These are phyloP conservation scores for Ustilago nuda DNA, from an alignment of 1,284 basidiomycete species.

Conservation along the genomic window DNA sequence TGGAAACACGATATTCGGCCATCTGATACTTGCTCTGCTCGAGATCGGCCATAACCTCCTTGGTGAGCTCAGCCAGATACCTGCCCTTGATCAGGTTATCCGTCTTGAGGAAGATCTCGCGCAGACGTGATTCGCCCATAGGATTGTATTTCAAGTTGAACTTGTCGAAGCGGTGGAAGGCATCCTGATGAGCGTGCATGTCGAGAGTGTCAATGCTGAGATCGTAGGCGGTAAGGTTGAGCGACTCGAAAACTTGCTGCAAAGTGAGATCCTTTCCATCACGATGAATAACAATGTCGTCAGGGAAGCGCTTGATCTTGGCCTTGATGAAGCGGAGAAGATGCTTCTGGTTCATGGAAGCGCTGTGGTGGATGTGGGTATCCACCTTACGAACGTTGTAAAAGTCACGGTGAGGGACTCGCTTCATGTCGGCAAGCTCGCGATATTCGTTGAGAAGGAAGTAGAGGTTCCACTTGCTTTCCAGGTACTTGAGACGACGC, in stretches of 20 bases:
- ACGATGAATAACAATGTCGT: slow-evolving; percentile 94
- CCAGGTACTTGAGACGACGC: slow-evolving; percentile 88
- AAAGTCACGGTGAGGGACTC: slow-evolving; percentile 81
- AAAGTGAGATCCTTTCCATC: slow-evolving; percentile 91
- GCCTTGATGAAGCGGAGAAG: slow-evolving; percentile 98
- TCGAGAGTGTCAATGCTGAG: slow-evolving; percentile 98
- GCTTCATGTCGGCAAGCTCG: slow-evolving; percentile 97
- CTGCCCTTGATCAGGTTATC: slow-evolving; percentile 82
- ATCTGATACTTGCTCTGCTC: slow-evolving; percentile 97
- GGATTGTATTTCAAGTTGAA: slow-evolving; percentile 80
- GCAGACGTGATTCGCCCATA: slow-evolving; percentile 90
- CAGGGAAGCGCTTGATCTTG: slow-evolving; percentile 86
- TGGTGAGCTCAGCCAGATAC: slow-evolving; percentile 94
- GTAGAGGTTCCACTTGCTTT: slow-evolving; percentile 97
- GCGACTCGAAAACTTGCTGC: slow-evolving; percentile 91
- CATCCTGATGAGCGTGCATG: slow-evolving; percentile 98
- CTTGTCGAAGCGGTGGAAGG: slow-evolving; percentile 94
- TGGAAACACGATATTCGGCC: slow-evolving; percentile 91
- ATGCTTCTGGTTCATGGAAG: slow-evolving; percentile 99
- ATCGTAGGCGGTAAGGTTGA: slow-evolving; percentile 96
- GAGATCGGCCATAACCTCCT: slow-evolving; percentile 94
- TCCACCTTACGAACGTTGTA: slow-evolving; percentile 98
- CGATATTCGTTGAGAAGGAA: slow-evolving; percentile 91
- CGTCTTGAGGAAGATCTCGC: slow-evolving; percentile 98
- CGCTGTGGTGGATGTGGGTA: slow-evolving; percentile 98